A percentile compares a stretch with the other conserved stretches of the same genome.
These are phyloP conservation scores for Logfia minima DNA, from an alignment of 129 eudicot genomes.

Conservation along the genomic window DNA sequence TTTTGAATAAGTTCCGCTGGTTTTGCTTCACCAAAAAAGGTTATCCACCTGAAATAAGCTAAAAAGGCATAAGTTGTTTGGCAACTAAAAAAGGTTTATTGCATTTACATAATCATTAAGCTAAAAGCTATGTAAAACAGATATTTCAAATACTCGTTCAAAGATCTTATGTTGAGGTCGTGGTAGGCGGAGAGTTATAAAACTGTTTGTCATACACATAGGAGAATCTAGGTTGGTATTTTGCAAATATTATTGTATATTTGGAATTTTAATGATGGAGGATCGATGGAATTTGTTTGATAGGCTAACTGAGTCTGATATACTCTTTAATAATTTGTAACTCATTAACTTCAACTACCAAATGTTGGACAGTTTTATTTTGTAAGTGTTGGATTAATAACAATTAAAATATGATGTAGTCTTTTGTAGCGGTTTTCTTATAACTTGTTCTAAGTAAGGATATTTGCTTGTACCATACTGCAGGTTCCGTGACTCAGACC, in stretches of 20 bases:
- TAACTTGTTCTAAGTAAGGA: background rate
- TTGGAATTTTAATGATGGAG: background rate
- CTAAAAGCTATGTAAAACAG: too few relatives aligned
- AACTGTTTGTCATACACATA: background rate
- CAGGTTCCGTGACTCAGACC: conserved; percentile 56
- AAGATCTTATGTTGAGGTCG: background rate
- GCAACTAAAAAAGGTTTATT: background rate
- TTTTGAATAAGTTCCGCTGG: background rate
- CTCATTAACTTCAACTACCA: background rate
- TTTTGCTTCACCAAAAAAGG: too few relatives aligned
- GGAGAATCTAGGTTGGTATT: background rate
- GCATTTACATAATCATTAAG: background rate
- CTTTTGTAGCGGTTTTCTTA: background rate
- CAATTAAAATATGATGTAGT: background rate
- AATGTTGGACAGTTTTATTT: background rate
- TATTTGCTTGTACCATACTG: conserved; percentile 13
- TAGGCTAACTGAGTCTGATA: background rate
- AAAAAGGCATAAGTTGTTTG: background rate
- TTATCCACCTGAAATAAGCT: background rate
- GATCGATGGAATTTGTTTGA: background rate
- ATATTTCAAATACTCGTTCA: too few relatives aligned
- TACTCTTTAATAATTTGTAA: background rate
- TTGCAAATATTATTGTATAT: background rate
- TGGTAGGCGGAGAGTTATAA: background rate
- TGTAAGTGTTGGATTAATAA: background rate